Evolutionary conservation across 305 asterid genomes (phyloP).

Genomic region (Solanum hybrid): DNA sequence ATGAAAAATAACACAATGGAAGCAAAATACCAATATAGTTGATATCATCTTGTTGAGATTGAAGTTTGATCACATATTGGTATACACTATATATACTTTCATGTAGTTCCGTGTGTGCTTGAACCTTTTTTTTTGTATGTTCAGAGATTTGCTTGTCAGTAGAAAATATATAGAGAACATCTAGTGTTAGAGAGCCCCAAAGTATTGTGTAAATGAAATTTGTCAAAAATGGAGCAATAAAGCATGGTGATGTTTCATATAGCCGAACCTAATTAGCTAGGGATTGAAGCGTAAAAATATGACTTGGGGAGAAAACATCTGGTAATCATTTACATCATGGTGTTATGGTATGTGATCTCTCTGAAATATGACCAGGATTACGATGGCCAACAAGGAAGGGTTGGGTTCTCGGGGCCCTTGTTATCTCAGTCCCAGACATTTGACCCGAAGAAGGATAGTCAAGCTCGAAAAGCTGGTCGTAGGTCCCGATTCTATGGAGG

Average conservation of each 20-base stretch:
- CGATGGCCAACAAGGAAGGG: constrained; percentile 30
- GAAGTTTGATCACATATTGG: not conserved
- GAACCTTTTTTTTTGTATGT: not conserved
- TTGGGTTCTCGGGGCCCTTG: constrained; percentile 46
- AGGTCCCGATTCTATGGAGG: constrained; percentile 72
- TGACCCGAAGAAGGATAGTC: constrained; percentile 24
- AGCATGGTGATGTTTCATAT: not conserved
- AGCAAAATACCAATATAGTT: not conserved
- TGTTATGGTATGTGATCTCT: not conserved
- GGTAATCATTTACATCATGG: not conserved
- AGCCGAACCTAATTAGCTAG: not conserved
- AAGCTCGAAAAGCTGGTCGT: constrained; percentile 24
- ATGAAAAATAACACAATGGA: not conserved
- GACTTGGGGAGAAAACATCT: not conserved
- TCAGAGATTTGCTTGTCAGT: not conserved
- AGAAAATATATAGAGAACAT: not conserved
- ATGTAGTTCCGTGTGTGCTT: not conserved
- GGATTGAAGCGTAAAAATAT: not conserved
- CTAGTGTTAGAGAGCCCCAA: not conserved
- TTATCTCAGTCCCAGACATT: constrained; percentile 20
- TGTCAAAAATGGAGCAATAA: not conserved
- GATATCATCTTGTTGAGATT: not conserved
- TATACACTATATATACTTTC: not conserved
- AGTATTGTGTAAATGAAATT: not conserved
- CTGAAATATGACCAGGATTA: constrained; percentile 27